Percentiles rank a stretch among this genome's conserved stretches.
phyloP scores from a whole-genome alignment of 2,329 filamentous ascomycete species.

The Chrysoporthe austroafricana region DNA sequence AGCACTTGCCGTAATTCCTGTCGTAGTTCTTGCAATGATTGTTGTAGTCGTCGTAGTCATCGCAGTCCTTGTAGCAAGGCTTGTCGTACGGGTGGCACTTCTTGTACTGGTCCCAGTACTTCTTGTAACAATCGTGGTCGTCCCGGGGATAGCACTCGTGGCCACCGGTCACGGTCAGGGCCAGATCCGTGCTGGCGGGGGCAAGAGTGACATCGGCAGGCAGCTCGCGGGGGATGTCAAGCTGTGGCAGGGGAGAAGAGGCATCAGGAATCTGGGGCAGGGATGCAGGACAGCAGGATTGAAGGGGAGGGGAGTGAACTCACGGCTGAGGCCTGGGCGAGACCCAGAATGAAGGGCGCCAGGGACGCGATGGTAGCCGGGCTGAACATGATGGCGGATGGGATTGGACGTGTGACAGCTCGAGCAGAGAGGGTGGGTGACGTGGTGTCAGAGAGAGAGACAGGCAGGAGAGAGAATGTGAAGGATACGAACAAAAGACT shows the following conservation, averaged over 20 bases:
- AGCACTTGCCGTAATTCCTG: constrained; percentile 9
- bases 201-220: constrained; percentile 6
- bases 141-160: constrained; percentile 16
- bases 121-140: constrained; percentile 16
- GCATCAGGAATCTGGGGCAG: neutral
- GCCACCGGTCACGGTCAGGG: neutral
- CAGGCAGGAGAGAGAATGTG: neutral
- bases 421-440: neutral
- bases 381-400: constrained; percentile 21
- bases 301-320: neutral
- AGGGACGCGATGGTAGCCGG: constrained; percentile 15
- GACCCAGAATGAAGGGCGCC: constrained; percentile 17
- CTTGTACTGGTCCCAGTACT: constrained; percentile 18
- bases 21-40: constrained; percentile 17
- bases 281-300: neutral
- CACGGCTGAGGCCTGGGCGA: constrained; percentile 15
- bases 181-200: constrained; percentile 1
- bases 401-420: neutral
- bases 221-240: neutral
- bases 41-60: constrained; percentile 21
- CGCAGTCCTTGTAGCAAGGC: constrained; percentile 20
- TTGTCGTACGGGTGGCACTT: constrained; percentile 23
- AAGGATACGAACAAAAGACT: neutral
- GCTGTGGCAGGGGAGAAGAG: neutral
- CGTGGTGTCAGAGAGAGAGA: neutral